Evolutionary conservation across 1,284 basidiomycete genomes (phyloP), one percentile per base, ranked within the genome.

Genomic region (Tremellales sp.): DNA sequence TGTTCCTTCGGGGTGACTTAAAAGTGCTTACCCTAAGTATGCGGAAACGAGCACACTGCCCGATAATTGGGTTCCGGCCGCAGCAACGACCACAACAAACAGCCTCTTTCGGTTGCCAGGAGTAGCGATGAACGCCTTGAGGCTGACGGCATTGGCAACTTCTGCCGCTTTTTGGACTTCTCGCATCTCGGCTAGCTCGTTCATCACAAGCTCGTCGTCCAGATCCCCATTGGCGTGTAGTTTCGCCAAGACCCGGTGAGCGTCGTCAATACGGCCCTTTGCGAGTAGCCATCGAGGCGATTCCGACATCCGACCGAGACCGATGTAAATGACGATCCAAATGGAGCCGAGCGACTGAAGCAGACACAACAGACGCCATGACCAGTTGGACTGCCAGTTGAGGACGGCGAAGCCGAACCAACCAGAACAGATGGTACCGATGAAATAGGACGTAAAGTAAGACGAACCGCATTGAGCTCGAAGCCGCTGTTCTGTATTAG

Each of bases 281-380:
- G 77, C 79, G 13, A 85, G 77, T n/a, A 85, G 76, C 72, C 78
- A 85, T 29, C 72, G 60, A 3, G 73, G 73, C 7, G 64, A 66
- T 45, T 71, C 61, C 24, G 67, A 63, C n/a, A 57, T 44, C 21
- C 48, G 45, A 17, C 36, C 23, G 3, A 26, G 21, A 4, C 15
- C 11, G 39, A 36, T 33, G 26, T 41, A 41, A 22, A 46, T 12
- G 22, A 23, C 19, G 6, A 48, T 31, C 5, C 23, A 24, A 7
- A 31, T 17, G 2, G 39, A n/a, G 4, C 46, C 46, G 4, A 33
- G 11, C 23, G 24, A 21, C 26, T 40, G 24, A 23, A 47, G 21
- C 17, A 47, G 17, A 22, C 23, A 47, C 17, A 27, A 25, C 15
- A 48, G 15, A n/a, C 46, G 46, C 46, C 46, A 48, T n/a, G 46